Evolutionary conservation across 2,329 filamentous ascomycete genomes (phyloP).

Genomic region (Talaromyces rugulosus): DNA sequence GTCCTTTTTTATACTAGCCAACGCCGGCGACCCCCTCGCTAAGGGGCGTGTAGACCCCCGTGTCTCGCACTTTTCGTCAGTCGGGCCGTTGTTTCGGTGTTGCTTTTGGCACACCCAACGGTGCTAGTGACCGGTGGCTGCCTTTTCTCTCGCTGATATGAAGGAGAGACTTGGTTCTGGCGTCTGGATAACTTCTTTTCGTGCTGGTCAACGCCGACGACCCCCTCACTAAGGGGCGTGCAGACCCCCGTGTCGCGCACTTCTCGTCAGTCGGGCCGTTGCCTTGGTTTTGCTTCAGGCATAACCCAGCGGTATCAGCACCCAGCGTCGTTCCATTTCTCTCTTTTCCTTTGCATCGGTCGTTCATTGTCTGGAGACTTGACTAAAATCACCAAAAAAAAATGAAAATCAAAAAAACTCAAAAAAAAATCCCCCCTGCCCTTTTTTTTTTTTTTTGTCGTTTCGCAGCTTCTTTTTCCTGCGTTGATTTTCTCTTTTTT

Average conservation of each 20-base stretch:
- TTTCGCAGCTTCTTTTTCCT: neutral
- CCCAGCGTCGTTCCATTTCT: neutral
- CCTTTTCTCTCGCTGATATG: neutral
- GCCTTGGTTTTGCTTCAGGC: neutral
- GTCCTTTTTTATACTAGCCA: neutral
- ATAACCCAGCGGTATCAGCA: neutral
- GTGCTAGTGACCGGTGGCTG: constrained; percentile 1
- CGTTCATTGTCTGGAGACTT: neutral
- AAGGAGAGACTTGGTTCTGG: no score
- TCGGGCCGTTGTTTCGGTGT: constrained; percentile 7
- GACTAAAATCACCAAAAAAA: neutral
- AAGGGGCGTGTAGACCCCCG: constrained; percentile 6
- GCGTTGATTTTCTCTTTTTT: neutral
- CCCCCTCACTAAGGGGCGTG: constrained; percentile 8
- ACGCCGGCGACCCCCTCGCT: neutral
- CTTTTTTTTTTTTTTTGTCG: neutral
- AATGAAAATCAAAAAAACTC: neutral
- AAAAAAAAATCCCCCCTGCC: neutral
- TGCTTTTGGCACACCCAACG: neutral
- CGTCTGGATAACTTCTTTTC: no score
- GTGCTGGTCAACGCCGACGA: constrained; percentile 4
- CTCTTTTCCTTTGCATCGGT: neutral
- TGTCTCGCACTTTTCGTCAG: constrained; percentile 4
- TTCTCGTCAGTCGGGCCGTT: constrained; percentile 7
- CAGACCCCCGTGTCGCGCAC: constrained; percentile 4